A percentile compares a stretch with the other conserved stretches of the same genome.
Evolutionary conservation across 768 basidiomycete species (phyloP).

Genomic region (Leccinum broughii): DNA sequence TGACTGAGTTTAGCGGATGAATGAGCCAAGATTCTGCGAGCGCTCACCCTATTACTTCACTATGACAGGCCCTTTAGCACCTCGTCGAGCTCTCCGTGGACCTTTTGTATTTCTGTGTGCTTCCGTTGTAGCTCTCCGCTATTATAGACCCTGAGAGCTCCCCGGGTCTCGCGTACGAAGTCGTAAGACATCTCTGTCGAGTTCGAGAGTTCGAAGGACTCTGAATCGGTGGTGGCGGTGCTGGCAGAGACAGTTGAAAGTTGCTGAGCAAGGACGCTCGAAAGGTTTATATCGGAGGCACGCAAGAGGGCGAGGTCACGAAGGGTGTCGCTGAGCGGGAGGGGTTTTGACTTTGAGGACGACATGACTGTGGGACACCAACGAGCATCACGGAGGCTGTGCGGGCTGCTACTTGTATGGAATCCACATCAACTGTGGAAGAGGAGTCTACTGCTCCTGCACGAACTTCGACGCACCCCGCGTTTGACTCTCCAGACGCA

Average conservation of each 20-base stretch:
- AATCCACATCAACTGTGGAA: slow-evolving; percentile 2
- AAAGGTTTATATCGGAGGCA: slow-evolving; percentile 51
- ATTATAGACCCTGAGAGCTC: slow-evolving; percentile 46
- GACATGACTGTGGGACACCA: slow-evolving; percentile 17
- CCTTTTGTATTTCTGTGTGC: slow-evolving; percentile 54
- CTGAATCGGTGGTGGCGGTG: slow-evolving; percentile 1
- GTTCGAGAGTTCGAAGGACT: slow-evolving; percentile 13
- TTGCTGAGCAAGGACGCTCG: slow-evolving; percentile 27
- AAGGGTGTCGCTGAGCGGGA: slow-evolving; percentile 58
- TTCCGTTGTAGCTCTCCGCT: slow-evolving; percentile 51
- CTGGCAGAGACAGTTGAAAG: background rate
- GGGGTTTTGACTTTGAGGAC: slow-evolving; percentile 40
- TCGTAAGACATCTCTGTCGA: slow-evolving; percentile 50
- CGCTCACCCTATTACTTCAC: slow-evolving; percentile 9
- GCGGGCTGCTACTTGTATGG: slow-evolving; percentile 6
- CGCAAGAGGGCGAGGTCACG: slow-evolving; percentile 74
- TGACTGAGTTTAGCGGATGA: background rate
- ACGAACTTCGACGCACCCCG: slow-evolving; percentile 40
- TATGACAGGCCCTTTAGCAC: slow-evolving; percentile 38
- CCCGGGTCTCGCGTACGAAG: slow-evolving; percentile 58
- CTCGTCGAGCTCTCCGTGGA: slow-evolving; percentile 57
- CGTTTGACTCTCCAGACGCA: slow-evolving; percentile 53
- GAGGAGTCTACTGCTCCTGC: background rate
- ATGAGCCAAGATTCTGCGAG: background rate
- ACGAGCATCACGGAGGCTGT: background rate